Conservation (phyloP, 371 early-diverging fungal genomes). For the Massospora cicadina region DNA sequence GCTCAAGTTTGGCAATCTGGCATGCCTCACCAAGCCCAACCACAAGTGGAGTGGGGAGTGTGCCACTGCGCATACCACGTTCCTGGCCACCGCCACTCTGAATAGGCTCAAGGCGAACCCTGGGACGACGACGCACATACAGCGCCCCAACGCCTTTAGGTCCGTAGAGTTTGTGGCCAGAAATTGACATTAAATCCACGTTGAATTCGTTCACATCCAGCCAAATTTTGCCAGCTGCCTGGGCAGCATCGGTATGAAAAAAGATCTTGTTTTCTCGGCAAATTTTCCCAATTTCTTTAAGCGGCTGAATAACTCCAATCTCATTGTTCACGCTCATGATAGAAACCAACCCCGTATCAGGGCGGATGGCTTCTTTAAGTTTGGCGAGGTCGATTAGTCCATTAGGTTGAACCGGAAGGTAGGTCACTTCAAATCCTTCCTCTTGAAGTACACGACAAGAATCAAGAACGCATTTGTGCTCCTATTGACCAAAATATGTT, state of each 20-base stretch:
- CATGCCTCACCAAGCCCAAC: conserved; percentile 98
- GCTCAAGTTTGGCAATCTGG: conserved; percentile 68
- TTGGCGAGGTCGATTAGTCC: conserved; percentile 68
- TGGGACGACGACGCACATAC: conserved; percentile 90
- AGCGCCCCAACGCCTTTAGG: conserved; percentile 98
- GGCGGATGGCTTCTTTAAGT: conserved; percentile 75
- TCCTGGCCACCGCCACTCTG: conserved; percentile 98
- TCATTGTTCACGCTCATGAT: conserved; percentile 99
- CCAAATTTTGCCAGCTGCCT: conserved; percentile 96
- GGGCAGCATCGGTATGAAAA: conserved; percentile 99
- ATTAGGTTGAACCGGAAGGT: conserved; percentile 78
- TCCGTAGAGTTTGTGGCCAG: conserved; percentile 98
- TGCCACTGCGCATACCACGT: conserved; percentile 95
- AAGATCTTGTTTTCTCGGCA: conserved; percentile 79
- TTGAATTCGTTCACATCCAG: conserved; percentile 93
- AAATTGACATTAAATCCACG: conserved; percentile 92
- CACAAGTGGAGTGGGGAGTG: conserved; percentile 88
- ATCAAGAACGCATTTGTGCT: conserved; percentile 99
- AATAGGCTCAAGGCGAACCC: conserved; percentile 88
- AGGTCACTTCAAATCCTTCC: conserved; percentile 97
- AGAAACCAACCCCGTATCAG: conserved; percentile 86
- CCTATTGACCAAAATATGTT: no score
- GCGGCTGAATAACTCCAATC: conserved; percentile 96
- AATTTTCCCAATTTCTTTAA: conserved; percentile 83
- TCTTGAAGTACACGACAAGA: conserved; percentile 95